Conservation (phyloP, 1,284 basidiomycete species). For the Mrakiaceae sp. region DNA sequence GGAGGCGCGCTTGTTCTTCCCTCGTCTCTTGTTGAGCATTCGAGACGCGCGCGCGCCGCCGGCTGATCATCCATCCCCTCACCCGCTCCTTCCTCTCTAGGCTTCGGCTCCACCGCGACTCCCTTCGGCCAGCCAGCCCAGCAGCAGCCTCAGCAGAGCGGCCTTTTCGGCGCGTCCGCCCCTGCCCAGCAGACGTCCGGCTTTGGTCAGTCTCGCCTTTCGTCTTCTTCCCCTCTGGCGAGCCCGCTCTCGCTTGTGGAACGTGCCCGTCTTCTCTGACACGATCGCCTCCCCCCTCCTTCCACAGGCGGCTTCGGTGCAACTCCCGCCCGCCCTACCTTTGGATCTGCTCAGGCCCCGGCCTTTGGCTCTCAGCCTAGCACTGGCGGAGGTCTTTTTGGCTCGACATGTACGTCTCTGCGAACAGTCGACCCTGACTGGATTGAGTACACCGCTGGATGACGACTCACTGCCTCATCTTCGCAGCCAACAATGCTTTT, state of each 20-base stretch:
- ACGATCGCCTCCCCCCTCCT: background rate
- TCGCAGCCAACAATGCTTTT: slow-evolving; percentile 3
- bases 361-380: slow-evolving; percentile 14
- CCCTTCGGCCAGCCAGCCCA: slow-evolving; percentile 14
- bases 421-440: too few relatives aligned
- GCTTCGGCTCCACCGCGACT: slow-evolving; percentile 8
- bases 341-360: slow-evolving; percentile 8
- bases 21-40: background rate
- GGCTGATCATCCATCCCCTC: background rate
- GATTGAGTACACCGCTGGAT: too few relatives aligned
- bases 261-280: background rate
- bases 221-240: background rate
- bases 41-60: background rate
- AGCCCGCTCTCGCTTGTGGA: background rate
- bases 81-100: background rate
- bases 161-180: slow-evolving; percentile 9
- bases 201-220: slow-evolving; percentile 9
- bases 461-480: too few relatives aligned
- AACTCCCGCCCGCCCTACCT: slow-evolving; percentile 3
- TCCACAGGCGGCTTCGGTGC: slow-evolving; percentile 11
- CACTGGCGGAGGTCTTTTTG: slow-evolving; percentile 5
- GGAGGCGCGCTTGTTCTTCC: background rate
- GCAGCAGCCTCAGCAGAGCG: slow-evolving; percentile 4
- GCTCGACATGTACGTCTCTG: slow-evolving; percentile 3
- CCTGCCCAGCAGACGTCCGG: background rate